Percentiles rank a stretch among this genome's conserved stretches.
Conservation (phyloP, 176 grass and related monocot species). For the Musa beccarii region DNA sequence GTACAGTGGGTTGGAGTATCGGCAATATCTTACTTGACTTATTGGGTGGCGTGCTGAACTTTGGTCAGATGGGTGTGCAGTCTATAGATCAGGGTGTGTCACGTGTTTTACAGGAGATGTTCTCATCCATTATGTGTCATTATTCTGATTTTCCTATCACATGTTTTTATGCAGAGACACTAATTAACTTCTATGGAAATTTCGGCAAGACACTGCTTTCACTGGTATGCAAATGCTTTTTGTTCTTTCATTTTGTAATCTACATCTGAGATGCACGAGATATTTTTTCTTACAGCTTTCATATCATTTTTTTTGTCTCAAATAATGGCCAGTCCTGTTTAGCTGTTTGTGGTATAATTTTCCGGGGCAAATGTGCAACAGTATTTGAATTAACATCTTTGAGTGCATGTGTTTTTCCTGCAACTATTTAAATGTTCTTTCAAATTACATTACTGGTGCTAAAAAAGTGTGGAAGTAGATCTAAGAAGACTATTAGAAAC, state of each 20-base stretch:
- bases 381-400: no score
- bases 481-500: no score
- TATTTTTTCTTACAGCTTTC: slow-evolving; percentile 1
- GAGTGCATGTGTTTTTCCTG: no score
- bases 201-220: slow-evolving; percentile 93
- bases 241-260: background rate
- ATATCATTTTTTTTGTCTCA: background rate
- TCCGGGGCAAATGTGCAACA: no score
- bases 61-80: slow-evolving; percentile 88
- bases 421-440: no score
- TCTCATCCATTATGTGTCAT: background rate
- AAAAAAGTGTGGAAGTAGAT: no score
- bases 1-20: slow-evolving; percentile 94
- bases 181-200: slow-evolving; percentile 94
- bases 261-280: background rate
- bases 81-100: slow-evolving; percentile 83
- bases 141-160: slow-evolving; percentile 12
- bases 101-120: background rate
- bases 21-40: slow-evolving; percentile 96
- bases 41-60: slow-evolving; percentile 67
- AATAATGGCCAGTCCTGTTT: no score
- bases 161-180: slow-evolving; percentile 51
- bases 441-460: no score
- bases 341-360: no score
- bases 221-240: slow-evolving; percentile 44